Evolutionary conservation across 495 filamentous ascomycete species (phyloP).

Genomic region (Penicillium psychrofluorescens): DNA sequence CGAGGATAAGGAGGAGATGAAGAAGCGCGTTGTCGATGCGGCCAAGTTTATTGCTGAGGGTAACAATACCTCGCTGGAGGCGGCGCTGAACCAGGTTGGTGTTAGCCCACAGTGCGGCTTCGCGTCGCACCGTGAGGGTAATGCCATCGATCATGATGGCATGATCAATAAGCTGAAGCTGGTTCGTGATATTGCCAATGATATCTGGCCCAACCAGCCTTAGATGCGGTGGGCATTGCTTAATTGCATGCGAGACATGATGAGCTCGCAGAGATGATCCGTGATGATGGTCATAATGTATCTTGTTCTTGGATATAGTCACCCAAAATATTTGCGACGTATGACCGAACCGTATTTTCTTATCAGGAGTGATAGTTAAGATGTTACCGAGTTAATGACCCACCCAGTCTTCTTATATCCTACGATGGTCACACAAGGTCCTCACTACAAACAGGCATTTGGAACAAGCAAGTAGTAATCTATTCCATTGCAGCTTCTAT

Average conservation of each 20-base stretch:
- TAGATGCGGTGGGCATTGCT: slow-evolving; percentile 1
- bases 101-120: slow-evolving; percentile 80
- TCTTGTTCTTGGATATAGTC: slow-evolving; percentile 12
- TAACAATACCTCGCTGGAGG: slow-evolving; percentile 50
- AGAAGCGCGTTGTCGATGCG: slow-evolving; percentile 57
- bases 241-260: no score
- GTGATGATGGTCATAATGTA: not conserved
- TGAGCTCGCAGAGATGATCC: no score
- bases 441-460: no score
- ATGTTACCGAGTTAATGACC: no score
- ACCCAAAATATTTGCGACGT: slow-evolving; percentile 1
- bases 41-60: slow-evolving; percentile 68
- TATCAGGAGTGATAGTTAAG: no score
- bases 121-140: slow-evolving; percentile 63
- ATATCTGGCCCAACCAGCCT: slow-evolving; percentile 63
- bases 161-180: slow-evolving; percentile 65
- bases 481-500: not conserved
- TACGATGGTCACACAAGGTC: no score
- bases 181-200: slow-evolving; percentile 62
- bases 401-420: no score
- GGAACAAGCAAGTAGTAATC: no score
- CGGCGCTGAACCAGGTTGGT: slow-evolving; percentile 60
- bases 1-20: slow-evolving; percentile 69
- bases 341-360: no score
- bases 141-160: slow-evolving; percentile 55